Evolutionary conservation across 2,329 filamentous ascomycete species (phyloP).

Genomic region (Zymoseptoria ardabiliae): DNA sequence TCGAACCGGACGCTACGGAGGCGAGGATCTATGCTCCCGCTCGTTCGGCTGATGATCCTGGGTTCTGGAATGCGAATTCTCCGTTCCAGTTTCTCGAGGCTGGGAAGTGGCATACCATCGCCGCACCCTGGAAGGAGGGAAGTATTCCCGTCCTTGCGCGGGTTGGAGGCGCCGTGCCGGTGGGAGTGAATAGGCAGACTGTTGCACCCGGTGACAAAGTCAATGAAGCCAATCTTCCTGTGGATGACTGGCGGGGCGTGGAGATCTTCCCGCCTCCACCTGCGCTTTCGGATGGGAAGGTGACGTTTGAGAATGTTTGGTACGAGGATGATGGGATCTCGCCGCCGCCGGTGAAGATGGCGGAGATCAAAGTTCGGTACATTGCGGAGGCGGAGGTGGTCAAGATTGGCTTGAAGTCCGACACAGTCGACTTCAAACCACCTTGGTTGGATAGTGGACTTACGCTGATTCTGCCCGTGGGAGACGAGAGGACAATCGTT

Average conservation of each 20-base stretch:
- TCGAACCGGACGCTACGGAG: slow-evolving; percentile 49
- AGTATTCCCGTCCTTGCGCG: slow-evolving; percentile 51
- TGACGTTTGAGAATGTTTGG: slow-evolving; percentile 40
- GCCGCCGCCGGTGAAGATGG: slow-evolving; percentile 33
- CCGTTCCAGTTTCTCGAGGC: slow-evolving; percentile 52
- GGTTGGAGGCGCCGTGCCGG: slow-evolving; percentile 47
- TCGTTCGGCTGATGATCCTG: slow-evolving; percentile 36
- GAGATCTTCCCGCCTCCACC: slow-evolving; percentile 50
- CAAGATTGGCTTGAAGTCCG: slow-evolving; percentile 35
- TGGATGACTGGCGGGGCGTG: slow-evolving; percentile 50
- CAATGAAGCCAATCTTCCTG: slow-evolving; percentile 39
- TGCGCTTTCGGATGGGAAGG: slow-evolving; percentile 29
- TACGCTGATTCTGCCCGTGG: slow-evolving; percentile 44
- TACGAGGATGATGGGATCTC: slow-evolving; percentile 53
- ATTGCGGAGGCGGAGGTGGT: slow-evolving; percentile 40
- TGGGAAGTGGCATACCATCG: slow-evolving; percentile 47
- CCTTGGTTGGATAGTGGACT: slow-evolving; percentile 42
- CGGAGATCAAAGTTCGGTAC: slow-evolving; percentile 40
- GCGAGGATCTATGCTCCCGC: slow-evolving; percentile 57
- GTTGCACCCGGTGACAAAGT: slow-evolving; percentile 44
- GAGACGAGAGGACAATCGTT: slow-evolving; percentile 40
- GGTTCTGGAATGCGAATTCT: slow-evolving; percentile 56
- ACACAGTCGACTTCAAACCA: slow-evolving; percentile 39
- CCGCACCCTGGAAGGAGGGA: slow-evolving; percentile 42
- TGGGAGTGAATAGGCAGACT: slow-evolving; percentile 47